Evolutionary conservation across 2,329 filamentous ascomycete genomes (phyloP).

Genomic region (Hymenoscyphus linearis): DNA sequence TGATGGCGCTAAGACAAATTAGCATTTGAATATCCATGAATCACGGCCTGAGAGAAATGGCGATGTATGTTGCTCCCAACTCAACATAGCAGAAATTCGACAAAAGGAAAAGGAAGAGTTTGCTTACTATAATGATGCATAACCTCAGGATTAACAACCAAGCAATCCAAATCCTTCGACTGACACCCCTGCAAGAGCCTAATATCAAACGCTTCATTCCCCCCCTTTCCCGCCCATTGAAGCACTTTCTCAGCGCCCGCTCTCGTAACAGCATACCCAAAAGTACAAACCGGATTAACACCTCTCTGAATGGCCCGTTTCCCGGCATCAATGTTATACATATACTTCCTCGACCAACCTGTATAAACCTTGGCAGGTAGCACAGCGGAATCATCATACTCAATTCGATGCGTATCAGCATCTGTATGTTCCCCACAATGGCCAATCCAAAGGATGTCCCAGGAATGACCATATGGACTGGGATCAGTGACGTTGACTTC

Average conservation of each 20-base stretch:
- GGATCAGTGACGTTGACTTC: slow-evolving; percentile 1
- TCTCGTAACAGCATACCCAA: slow-evolving; percentile 1
- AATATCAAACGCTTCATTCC: slow-evolving; percentile 6
- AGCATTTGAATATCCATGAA: no score
- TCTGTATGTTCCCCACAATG: slow-evolving; percentile 33
- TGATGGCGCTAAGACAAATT: neutral
- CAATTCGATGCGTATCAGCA: slow-evolving; percentile 10
- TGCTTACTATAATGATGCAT: slow-evolving; percentile 2
- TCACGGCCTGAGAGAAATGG: no score
- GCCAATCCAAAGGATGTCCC: slow-evolving; percentile 36
- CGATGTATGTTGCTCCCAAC: no score
- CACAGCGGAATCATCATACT: slow-evolving; percentile 23
- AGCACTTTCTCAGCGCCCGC: neutral
- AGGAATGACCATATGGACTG: slow-evolving; percentile 33
- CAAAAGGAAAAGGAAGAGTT: no score
- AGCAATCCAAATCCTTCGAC: neutral
- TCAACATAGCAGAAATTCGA: no score
- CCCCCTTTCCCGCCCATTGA: slow-evolving; percentile 1
- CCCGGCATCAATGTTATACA: slow-evolving; percentile 2
- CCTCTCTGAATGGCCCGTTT: slow-evolving; percentile 1
- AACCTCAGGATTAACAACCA: slow-evolving; percentile 1
- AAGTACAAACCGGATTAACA: slow-evolving; percentile 3
- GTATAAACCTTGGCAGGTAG: slow-evolving; percentile 19
- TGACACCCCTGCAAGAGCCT: neutral
- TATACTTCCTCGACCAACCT: slow-evolving; percentile 9